These are phyloP conservation scores for Cercophora newfieldiana DNA, from an alignment of 495 filamentous ascomycete species.

Conservation along the genomic window DNA sequence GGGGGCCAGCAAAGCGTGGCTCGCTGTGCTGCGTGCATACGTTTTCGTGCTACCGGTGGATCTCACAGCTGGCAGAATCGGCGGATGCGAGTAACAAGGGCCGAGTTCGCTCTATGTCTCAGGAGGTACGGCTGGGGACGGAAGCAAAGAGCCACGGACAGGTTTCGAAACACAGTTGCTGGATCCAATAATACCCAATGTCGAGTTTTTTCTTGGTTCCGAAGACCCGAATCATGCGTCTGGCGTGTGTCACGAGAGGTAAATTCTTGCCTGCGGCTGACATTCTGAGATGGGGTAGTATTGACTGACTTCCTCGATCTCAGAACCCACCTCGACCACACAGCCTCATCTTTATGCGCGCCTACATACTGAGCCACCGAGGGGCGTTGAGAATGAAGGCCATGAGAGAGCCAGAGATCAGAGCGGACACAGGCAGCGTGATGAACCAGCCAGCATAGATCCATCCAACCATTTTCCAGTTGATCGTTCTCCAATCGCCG, in stretches of 20 bases:
- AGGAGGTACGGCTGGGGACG: background rate
- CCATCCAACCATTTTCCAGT: constrained; percentile 60
- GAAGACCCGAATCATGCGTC: no score
- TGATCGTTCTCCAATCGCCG: constrained; percentile 56
- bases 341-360: background rate
- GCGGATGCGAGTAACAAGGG: no score
- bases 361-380: constrained; percentile 28
- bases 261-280: background rate
- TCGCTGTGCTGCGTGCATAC: background rate
- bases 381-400: constrained; percentile 61
- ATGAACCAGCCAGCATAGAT: constrained; percentile 61
- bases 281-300: background rate
- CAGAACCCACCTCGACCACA: background rate
- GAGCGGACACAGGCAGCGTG: constrained; percentile 57
- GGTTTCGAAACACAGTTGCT: no score
- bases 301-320: background rate
- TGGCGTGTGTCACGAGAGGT: background rate
- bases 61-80: background rate
- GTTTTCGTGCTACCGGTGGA: background rate
- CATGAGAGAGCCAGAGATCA: constrained; percentile 58
- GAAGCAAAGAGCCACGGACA: background rate
- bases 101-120: no score
- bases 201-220: no score
- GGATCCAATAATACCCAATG: no score
- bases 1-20: background rate